phyloP scores from a whole-genome alignment of 2,329 filamentous ascomycete genomes.

The Albophoma yamanashiensis region DNA sequence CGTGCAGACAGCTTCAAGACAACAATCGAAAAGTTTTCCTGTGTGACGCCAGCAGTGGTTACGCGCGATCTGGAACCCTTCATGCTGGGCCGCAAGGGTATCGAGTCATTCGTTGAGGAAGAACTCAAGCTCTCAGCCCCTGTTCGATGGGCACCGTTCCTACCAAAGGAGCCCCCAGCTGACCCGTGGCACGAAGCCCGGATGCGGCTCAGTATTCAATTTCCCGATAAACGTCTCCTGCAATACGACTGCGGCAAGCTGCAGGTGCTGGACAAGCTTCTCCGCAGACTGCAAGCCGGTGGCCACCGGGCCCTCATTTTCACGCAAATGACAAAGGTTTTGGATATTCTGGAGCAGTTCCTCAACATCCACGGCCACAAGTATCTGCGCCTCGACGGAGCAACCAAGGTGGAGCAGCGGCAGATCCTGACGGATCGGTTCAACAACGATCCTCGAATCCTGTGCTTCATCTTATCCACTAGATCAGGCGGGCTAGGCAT shows the following conservation, averaged over 20 bases:
- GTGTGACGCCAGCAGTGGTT: slow-evolving; percentile 80
- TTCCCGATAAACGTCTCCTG: slow-evolving; percentile 89
- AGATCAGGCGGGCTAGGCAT: slow-evolving; percentile 91
- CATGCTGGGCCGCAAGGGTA: slow-evolving; percentile 49
- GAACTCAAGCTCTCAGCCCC: slow-evolving; percentile 48
- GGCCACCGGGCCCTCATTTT: slow-evolving; percentile 95
- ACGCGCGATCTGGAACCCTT: slow-evolving; percentile 65
- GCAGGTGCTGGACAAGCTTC: slow-evolving; percentile 74
- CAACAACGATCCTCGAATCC: slow-evolving; percentile 85
- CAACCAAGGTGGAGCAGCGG: slow-evolving; percentile 89
- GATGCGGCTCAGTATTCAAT: slow-evolving; percentile 88
- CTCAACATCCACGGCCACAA: slow-evolving; percentile 96
- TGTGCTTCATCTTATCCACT: slow-evolving; percentile 92
- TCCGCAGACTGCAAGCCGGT: slow-evolving; percentile 77
- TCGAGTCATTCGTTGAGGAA: slow-evolving; percentile 44
- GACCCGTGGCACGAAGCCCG: slow-evolving; percentile 93
- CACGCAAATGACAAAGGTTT: slow-evolving; percentile 97
- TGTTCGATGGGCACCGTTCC: slow-evolving; percentile 43
- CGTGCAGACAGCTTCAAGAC: slow-evolving; percentile 63
- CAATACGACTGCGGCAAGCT: slow-evolving; percentile 98
- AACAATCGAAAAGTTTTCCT: slow-evolving; percentile 78
- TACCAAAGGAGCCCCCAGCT: slow-evolving; percentile 41
- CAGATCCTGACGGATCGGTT: slow-evolving; percentile 94
- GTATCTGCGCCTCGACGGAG: slow-evolving; percentile 91
- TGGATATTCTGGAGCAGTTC: slow-evolving; percentile 96